Conservation (phyloP, 768 basidiomycete species). For the Tricholoma hemisulphureum region DNA sequence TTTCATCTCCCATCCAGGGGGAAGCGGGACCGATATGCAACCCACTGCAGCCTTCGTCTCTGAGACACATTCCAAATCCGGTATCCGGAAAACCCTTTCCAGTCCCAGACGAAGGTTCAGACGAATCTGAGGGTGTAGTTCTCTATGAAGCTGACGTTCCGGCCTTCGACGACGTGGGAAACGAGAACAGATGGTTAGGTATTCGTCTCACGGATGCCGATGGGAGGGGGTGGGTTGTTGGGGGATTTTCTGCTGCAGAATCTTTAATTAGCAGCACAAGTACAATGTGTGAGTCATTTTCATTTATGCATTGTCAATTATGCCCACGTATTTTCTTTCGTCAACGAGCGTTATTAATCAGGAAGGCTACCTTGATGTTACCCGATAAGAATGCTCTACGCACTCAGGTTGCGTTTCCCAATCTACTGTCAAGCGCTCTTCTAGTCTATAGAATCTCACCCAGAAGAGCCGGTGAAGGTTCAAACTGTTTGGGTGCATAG, state of each 20-base stretch:
- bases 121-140: conserved; percentile 74
- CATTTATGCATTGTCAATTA: neutral
- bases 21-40: conserved; percentile 32
- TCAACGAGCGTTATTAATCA: conserved; percentile 40
- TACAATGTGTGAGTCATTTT: conserved; percentile 43
- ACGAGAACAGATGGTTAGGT: conserved; percentile 43
- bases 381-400: conserved; percentile 34
- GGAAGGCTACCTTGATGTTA: conserved; percentile 33
- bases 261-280: conserved; percentile 31
- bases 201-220: conserved; percentile 50
- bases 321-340: conserved; percentile 7
- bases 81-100: conserved; percentile 56
- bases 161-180: conserved; percentile 7
- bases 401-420: conserved; percentile 50
- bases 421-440: conserved; percentile 56
- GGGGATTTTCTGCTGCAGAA: conserved; percentile 43
- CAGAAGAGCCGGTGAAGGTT: conserved; percentile 14
- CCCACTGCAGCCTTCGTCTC: conserved; percentile 40
- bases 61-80: conserved; percentile 67
- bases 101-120: conserved; percentile 61
- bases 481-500: conserved; percentile 35
- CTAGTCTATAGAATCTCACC: conserved; percentile 61
- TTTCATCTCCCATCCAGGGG: conserved; percentile 18
- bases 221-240: conserved; percentile 61
- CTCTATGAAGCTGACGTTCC: conserved; percentile 54